Base-by-base conservation (phyloP, 2,329 filamentous ascomycete genomes). In the Epichloe gansuensis region DNA sequence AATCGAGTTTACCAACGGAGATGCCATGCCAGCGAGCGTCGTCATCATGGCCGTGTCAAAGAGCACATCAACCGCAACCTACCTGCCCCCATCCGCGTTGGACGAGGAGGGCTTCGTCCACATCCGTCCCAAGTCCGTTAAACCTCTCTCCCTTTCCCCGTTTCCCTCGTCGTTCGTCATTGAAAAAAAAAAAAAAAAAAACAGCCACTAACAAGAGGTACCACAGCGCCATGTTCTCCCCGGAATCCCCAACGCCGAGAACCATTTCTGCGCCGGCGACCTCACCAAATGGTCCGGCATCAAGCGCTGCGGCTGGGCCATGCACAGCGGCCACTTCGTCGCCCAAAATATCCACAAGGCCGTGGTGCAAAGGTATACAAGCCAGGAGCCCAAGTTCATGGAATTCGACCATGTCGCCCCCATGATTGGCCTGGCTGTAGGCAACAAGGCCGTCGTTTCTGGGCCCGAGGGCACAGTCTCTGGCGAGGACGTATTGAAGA, bases 231-330 rank as follows among this genome's bases (percentile, higher is more conserved):
- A 43, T 47, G 25, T 82, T 86, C 64, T 66, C 73, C 1, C 68
- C 2, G 69, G 68, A 0, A 71, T 79, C 0, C 73, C 81, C 4
- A 84, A 88, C 57, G 67, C 77, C 12, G 68, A 71, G 0, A 67
- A 68, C 31, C 86, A 91, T 65, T 86, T 84, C 60, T 85, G 82
- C 12, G 74, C 80, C 25, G 87, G 87, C 15, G 87, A 91, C 62
- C 71, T 86, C 15, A 78, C 77, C 35, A 70, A 73, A 47, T 91
- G 87, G 86, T 78, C 83, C 0, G 86, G 86, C 44, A 89, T 91
- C 70, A 91, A 89, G 72, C 83, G 87, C 45, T 88, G 83, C 60
- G 86, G 87, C 25, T 79, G 75, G 15, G 87, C 87, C 37, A 87
- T 91, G 77, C 79, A 86, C 62, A 82, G 83, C 73, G 87, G 86